Evolutionary conservation across 805 yeast genomes (phyloP).

Genomic region (Peterozyma toletana): DNA sequence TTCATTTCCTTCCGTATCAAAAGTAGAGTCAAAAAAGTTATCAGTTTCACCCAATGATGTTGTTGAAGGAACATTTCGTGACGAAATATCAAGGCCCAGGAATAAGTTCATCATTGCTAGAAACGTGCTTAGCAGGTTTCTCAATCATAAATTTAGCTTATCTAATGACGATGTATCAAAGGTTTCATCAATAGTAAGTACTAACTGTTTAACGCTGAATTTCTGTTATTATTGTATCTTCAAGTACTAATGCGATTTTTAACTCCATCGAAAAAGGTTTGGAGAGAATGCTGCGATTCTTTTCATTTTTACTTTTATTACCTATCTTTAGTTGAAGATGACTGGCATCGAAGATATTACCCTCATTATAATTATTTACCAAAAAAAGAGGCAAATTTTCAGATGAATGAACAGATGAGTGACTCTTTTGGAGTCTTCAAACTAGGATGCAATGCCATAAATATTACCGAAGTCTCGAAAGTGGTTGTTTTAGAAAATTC

Average conservation of each 20-base stretch:
- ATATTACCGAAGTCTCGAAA: too few species aligned
- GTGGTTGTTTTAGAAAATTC: too few species aligned
- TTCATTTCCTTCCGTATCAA: not conserved
- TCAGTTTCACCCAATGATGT: not conserved
- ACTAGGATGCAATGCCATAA: too few species aligned
- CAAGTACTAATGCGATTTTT: not conserved
- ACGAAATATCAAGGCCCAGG: slow-evolving; percentile 9
- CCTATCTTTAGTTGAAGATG: not conserved
- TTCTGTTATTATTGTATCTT: not conserved
- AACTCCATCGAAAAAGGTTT: not conserved
- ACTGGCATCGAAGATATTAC: not conserved
- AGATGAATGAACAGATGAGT: too few species aligned
- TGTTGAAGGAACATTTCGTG: not conserved
- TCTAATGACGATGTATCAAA: slow-evolving; percentile 9
- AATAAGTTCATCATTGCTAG: slow-evolving; percentile 15
- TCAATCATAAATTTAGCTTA: not conserved
- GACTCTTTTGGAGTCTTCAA: too few species aligned
- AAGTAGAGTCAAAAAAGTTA: not conserved
- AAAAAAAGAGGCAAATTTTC: not conserved
- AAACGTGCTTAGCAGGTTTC: slow-evolving; percentile 9
- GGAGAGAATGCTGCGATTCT: not conserved
- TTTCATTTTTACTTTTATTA: not conserved
- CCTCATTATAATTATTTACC: not conserved
- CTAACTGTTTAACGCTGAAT: not conserved
- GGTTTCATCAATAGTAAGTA: slow-evolving; percentile 11